Evolutionary conservation across 148 eudicot species (phyloP).

Genomic region (Vaccinium macrocarpon): DNA sequence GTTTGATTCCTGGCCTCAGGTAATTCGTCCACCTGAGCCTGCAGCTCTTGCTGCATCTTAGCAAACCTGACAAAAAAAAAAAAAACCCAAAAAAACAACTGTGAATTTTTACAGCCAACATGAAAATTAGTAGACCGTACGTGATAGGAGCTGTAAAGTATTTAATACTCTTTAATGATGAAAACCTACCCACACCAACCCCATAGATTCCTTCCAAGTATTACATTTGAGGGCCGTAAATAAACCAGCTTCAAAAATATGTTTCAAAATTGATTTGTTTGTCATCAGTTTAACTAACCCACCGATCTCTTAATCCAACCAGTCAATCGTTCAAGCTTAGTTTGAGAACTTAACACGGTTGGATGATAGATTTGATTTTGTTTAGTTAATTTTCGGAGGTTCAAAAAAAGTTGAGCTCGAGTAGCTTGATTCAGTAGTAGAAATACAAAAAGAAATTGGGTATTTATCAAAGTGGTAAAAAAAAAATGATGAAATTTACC

Average conservation of each 20-base stretch:
- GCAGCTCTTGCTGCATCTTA: constrained; percentile 93
- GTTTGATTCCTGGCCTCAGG: constrained; percentile 83
- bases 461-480: constrained; percentile 31
- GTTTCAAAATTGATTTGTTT: background rate
- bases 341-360: background rate
- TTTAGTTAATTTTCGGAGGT: no score
- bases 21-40: constrained; percentile 89
- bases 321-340: background rate
- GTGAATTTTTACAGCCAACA: background rate
- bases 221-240: background rate
- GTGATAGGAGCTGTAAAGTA: constrained; percentile 6
- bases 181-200: constrained; percentile 39
- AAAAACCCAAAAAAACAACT: background rate
- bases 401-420: background rate
- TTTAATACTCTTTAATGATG: constrained; percentile 45
- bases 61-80: constrained; percentile 44
- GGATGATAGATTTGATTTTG: background rate
- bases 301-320: background rate
- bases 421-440: background rate
- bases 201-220: background rate
- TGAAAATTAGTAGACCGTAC: background rate
- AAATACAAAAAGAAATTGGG: background rate
- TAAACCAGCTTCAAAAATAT: background rate
- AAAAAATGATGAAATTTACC: constrained; percentile 32
- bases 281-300: no score